Base-by-base conservation (phyloP, 2,329 filamentous ascomycete genomes). In the Fusarium coicis region DNA sequence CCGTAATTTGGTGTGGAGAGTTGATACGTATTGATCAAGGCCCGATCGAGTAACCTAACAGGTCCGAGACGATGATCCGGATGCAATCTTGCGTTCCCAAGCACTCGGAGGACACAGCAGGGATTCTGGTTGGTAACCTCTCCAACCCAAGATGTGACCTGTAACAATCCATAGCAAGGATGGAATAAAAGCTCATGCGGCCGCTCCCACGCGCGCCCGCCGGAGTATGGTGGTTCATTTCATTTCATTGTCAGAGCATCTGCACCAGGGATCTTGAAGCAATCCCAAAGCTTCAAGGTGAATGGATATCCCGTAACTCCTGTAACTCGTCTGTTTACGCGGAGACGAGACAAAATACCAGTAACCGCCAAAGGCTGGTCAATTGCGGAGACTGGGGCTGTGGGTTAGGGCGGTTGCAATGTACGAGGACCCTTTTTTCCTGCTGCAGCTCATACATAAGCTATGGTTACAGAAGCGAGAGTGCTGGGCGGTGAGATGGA, bases 71-170 rank as follows among this genome's bases (percentile, higher is more conserved):
- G 39, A 72, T 66, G 68, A 76, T 76, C 71, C 59, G 67, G 73
- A 73, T 63, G 68, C 66, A 72, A 73, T 77, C 76, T 76, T 68
- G 19, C 30, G 64, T 53, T 76, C 60, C 76, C 76, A 73, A 74
- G 55, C 68, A 73, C 66, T 63, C 61, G 75, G 76, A 75, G 64
- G 64, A 46, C 40, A 43, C 42, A 55, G 28, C 72, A 75, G 63
- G 67, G 75, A 52, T 66, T 58, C 56, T 69, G 71, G 68, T 76
- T 75, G 74, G 67, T 53, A 59, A 57, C 56, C 58, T 47, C 66
- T 43, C 69, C 56, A 47, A 63, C 26, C 58, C 52, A 55, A 67
- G 74, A 77, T 77, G 65, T 76, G 74, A 75, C 72, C 60, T 74
- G 76, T 77, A 72, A 75, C 61, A 72, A 70, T 54, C 34, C 50